Evolutionary conservation across 768 basidiomycete genomes (phyloP).

Genomic region (Lactifluus echinatus): DNA sequence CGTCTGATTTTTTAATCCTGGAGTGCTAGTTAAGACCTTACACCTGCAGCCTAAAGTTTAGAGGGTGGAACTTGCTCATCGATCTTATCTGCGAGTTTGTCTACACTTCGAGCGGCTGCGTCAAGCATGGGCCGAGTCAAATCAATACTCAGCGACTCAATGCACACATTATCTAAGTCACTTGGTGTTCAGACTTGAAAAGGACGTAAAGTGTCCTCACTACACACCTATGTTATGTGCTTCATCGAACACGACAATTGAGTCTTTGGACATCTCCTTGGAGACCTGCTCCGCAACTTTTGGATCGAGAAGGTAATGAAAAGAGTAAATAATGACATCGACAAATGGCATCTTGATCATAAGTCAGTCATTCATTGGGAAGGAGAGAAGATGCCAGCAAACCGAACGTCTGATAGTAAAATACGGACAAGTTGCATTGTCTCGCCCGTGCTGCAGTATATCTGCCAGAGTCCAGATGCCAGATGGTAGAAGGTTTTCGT

Average conservation of each 20-base stretch:
- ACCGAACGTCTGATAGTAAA: slow-evolving; percentile 96
- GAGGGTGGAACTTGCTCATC: slow-evolving; percentile 61
- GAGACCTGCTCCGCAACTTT: slow-evolving; percentile 99
- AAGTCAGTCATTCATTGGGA: neutral
- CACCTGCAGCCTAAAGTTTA: neutral
- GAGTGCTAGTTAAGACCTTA: neutral
- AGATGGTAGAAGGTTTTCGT: slow-evolving; percentile 70
- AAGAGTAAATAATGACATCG: slow-evolving; percentile 96
- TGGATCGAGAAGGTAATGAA: slow-evolving; percentile 96
- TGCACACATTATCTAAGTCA: slow-evolving; percentile 86
- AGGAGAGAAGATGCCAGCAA: slow-evolving; percentile 20
- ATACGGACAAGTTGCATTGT: slow-evolving; percentile 86
- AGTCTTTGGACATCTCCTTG: slow-evolving; percentile 94
- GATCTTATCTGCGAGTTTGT: slow-evolving; percentile 80
- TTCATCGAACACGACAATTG: slow-evolving; percentile 98
- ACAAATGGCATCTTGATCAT: slow-evolving; percentile 79
- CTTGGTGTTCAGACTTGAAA: slow-evolving; percentile 4
- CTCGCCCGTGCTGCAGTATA: slow-evolving; percentile 78
- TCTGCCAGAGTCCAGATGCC: slow-evolving; percentile 96
- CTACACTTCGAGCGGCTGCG: slow-evolving; percentile 81
- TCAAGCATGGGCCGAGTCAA: slow-evolving; percentile 97
- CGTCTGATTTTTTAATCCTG: slow-evolving; percentile 92
- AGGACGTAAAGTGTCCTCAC: neutral
- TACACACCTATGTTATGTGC: slow-evolving; percentile 93
- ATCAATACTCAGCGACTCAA: slow-evolving; percentile 96